These are phyloP conservation scores for Trichomonas vaginalis DNA, from an alignment of 208 protist species.

Conservation along the genomic window DNA sequence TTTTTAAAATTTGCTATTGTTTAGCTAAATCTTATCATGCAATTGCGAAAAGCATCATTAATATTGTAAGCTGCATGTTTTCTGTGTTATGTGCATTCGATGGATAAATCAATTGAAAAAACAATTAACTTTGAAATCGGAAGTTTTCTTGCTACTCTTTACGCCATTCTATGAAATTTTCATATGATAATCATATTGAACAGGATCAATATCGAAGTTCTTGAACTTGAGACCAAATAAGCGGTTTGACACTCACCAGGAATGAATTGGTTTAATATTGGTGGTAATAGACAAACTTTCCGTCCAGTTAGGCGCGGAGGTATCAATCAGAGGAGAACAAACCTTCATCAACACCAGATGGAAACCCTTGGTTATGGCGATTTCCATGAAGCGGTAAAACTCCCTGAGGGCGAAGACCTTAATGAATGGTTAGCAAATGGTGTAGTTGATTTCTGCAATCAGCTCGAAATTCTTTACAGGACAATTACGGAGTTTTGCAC, in stretches of 20 bases:
- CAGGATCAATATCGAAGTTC: too few relatives aligned
- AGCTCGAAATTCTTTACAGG: conserved; percentile 91
- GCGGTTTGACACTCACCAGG: not conserved
- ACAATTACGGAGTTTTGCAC: conserved; percentile 96
- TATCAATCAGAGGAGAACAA: not conserved
- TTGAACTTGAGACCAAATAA: too few relatives aligned
- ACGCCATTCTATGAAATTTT: too few relatives aligned
- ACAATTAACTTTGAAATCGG: too few relatives aligned
- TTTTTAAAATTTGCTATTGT: too few relatives aligned
- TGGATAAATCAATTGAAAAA: too few relatives aligned
- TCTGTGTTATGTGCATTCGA: too few relatives aligned
- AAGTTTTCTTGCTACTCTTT: too few relatives aligned
- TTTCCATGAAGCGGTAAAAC: conserved; percentile 31
- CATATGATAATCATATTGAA: too few relatives aligned
- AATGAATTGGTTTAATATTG: not conserved
- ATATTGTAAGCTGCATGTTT: too few relatives aligned
- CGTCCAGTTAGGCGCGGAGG: not conserved
- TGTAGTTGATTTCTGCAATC: conserved; percentile 95
- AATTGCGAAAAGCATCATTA: too few relatives aligned
- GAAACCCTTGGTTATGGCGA: conserved; percentile 26
- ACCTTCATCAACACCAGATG: not conserved
- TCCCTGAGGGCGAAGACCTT: conserved; percentile 64
- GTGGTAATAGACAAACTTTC: not conserved
- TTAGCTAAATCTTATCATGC: too few relatives aligned
- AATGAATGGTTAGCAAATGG: conserved; percentile 90